Percentiles rank a stretch among this genome's conserved stretches.
Conservation (phyloP, 2,329 filamentous ascomycete species). For the Davidsoniella virescens region DNA sequence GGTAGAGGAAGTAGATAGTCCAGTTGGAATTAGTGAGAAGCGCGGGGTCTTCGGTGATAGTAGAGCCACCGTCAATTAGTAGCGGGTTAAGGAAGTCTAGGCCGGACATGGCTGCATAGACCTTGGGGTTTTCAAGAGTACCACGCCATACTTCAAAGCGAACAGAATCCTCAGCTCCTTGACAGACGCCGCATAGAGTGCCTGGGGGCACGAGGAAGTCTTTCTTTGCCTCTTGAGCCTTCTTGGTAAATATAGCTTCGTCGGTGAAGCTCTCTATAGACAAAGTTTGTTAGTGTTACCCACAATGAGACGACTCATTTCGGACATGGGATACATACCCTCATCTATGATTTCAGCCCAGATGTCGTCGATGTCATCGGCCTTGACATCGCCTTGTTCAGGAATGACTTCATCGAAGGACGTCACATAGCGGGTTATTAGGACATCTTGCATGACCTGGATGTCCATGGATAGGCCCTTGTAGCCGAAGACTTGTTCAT, state of each 20-base stretch:
- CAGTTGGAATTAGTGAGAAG: conserved; percentile 57
- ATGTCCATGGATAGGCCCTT: conserved; percentile 63
- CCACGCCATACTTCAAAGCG: conserved; percentile 73
- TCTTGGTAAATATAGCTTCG: conserved; percentile 39
- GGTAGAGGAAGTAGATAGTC: conserved; percentile 80
- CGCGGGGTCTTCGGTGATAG: conserved; percentile 39
- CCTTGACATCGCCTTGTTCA: conserved; percentile 9
- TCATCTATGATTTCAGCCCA: conserved; percentile 9
- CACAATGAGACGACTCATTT: not conserved
- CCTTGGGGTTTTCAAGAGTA: conserved; percentile 49
- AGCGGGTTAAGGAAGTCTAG: conserved; percentile 71
- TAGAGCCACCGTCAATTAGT: conserved; percentile 85
- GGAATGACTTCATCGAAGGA: conserved; percentile 5
- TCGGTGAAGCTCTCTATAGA: conserved; percentile 49
- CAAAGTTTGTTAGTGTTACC: conserved; percentile 39
- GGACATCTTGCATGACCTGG: conserved; percentile 41
- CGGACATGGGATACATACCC: not conserved
- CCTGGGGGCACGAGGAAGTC: conserved; percentile 4
- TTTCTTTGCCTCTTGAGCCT: not conserved
- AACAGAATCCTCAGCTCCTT: not conserved
- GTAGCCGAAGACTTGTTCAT: conserved; percentile 84
- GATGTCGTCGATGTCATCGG: conserved; percentile 9
- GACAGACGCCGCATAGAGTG: conserved; percentile 2
- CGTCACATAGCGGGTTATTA: conserved; percentile 5
- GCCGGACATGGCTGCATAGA: conserved; percentile 58